Conservation (phyloP, 352 stramenopile genomes). For the Pythium utonaiense region DNA sequence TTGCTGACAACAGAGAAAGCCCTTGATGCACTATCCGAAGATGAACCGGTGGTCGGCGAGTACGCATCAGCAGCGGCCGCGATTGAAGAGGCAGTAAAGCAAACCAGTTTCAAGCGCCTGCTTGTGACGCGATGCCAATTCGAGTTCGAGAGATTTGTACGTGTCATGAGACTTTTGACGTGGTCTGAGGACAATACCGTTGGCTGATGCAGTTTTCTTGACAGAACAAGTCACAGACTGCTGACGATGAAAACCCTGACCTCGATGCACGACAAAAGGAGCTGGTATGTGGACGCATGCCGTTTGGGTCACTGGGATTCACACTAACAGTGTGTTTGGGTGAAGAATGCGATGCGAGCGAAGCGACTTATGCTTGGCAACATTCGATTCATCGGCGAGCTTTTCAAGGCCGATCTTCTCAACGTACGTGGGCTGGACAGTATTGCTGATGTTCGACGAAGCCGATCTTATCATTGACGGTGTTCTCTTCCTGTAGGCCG, state of each 20-base stretch:
- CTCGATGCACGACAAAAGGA: conserved; percentile 48
- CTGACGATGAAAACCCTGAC: conserved; percentile 35
- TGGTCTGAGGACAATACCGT: too few species aligned
- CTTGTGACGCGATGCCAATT: conserved; percentile 74
- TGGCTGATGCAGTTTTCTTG: neutral
- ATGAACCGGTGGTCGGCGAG: conserved; percentile 61
- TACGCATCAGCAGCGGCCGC: conserved; percentile 50
- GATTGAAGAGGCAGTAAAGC: conserved; percentile 36
- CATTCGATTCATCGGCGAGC: conserved; percentile 85
- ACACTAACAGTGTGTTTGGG: neutral
- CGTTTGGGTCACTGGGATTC: too few species aligned
- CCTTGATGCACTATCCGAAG: conserved; percentile 45
- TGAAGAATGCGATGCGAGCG: conserved; percentile 47
- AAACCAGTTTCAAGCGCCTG: conserved; percentile 70
- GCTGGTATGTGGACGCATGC: conserved; percentile 31
- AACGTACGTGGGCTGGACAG: conserved; percentile 35
- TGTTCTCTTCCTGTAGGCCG: conserved; percentile 35
- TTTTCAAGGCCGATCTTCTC: conserved; percentile 86
- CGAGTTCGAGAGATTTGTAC: conserved; percentile 79
- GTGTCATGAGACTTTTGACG: too few species aligned
- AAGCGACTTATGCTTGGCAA: conserved; percentile 84
- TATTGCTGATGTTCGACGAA: too few species aligned
- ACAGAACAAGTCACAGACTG: conserved; percentile 40
- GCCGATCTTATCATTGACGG: too few species aligned
- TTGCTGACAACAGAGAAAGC: conserved; percentile 36